phyloP scores from a whole-genome alignment of 129 eudicot genomes.

The Flaveria ramosissima region DNA sequence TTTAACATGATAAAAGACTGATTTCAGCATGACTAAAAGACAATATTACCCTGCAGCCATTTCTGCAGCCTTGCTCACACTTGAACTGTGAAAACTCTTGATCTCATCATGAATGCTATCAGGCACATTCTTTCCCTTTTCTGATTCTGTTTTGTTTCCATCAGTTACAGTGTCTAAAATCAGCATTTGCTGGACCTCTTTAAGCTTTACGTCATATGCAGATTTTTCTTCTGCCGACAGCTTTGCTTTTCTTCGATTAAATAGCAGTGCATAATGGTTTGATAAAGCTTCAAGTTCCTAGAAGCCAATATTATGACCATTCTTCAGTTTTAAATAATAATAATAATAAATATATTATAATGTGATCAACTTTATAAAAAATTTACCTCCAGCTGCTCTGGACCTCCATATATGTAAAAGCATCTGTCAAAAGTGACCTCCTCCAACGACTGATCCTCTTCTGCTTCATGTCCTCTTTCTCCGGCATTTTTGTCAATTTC shows the following conservation, averaged over 20 bases:
- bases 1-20: neutral
- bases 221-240: constrained; percentile 77
- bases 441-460: constrained; percentile 79
- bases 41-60: constrained; percentile 88
- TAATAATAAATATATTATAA: neutral
- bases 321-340: neutral
- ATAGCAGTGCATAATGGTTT: constrained; percentile 81
- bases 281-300: constrained; percentile 97
- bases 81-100: constrained; percentile 74
- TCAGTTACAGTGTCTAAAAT: constrained; percentile 61
- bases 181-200: constrained; percentile 84
- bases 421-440: constrained; percentile 88
- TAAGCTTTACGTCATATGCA: constrained; percentile 75
- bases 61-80: constrained; percentile 91
- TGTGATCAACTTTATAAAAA: neutral
- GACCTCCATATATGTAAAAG: constrained; percentile 99
- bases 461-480: constrained; percentile 45
- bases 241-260: constrained; percentile 84
- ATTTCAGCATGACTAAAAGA: neutral
- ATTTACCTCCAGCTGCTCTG: constrained; percentile 90
- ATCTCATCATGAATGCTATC: constrained; percentile 59
- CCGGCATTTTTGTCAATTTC: constrained; percentile 54
- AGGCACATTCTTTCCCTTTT: constrained; percentile 75
- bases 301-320: constrained; percentile 12
- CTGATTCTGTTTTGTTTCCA: constrained; percentile 47